Conservation (phyloP, 495 filamentous ascomycete species). For the Apodospora peruviana region DNA sequence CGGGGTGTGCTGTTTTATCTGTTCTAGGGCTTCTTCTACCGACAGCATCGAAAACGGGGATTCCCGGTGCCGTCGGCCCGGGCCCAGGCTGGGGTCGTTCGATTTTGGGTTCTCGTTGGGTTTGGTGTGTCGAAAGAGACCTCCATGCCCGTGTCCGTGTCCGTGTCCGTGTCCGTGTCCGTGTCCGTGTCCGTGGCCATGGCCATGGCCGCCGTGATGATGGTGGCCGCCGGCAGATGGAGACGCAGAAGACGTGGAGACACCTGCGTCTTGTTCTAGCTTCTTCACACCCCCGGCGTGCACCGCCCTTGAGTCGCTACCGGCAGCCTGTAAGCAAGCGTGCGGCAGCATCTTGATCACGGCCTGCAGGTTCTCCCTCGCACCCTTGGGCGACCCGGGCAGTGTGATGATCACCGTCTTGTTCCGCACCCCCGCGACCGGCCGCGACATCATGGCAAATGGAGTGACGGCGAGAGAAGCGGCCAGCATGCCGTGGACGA, state of each 20-base stretch:
- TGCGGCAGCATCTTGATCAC: slow-evolving; percentile 88
- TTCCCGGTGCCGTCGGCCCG: slow-evolving; percentile 67
- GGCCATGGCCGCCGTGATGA: slow-evolving; percentile 19
- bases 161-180: slow-evolving; percentile 47
- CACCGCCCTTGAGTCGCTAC: slow-evolving; percentile 70
- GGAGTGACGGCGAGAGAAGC: slow-evolving; percentile 81
- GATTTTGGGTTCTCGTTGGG: slow-evolving; percentile 50
- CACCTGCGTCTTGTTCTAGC: slow-evolving; percentile 77
- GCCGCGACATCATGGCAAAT: slow-evolving; percentile 97
- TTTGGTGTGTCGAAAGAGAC: slow-evolving; percentile 67
- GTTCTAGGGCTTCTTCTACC: slow-evolving; percentile 70
- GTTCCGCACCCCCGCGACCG: slow-evolving; percentile 83
- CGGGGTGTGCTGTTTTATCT: slow-evolving; percentile 67
- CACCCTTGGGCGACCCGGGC: slow-evolving; percentile 95
- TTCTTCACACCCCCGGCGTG: slow-evolving; percentile 78
- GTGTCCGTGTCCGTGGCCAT: slow-evolving; percentile 51
- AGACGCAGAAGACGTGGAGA: slow-evolving; percentile 15
- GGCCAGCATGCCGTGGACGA: slow-evolving; percentile 92
- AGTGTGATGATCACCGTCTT: slow-evolving; percentile 83
- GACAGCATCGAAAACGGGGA: slow-evolving; percentile 92
- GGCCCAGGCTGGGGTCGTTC: slow-evolving; percentile 77
- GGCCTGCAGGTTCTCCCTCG: slow-evolving; percentile 87
- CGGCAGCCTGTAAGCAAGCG: slow-evolving; percentile 84
- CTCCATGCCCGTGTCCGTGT: slow-evolving; percentile 60
- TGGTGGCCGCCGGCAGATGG: slow-evolving; percentile 9